phyloP scores from a whole-genome alignment of 2,329 filamentous ascomycete species.

The Phialophora verrucosa region DNA sequence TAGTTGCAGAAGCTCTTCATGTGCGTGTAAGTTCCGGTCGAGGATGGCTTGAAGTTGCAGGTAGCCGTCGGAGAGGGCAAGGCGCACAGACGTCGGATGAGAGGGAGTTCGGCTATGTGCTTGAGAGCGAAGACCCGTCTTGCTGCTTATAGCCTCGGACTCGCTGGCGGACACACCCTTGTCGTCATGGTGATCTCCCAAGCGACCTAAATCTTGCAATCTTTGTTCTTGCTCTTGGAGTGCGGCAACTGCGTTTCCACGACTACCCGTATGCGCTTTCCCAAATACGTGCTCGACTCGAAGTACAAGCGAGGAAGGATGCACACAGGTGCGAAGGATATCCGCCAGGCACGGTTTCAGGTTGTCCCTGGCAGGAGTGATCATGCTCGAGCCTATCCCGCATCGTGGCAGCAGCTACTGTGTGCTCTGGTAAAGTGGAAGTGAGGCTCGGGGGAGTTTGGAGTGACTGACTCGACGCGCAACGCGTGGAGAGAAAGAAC shows the following conservation, averaged over 20 bases:
- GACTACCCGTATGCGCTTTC: conserved; percentile 25
- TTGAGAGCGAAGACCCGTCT: background rate
- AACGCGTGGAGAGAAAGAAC: conserved; percentile 5
- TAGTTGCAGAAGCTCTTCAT: conserved; percentile 16
- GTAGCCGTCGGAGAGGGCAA: conserved; percentile 41
- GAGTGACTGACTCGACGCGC: conserved; percentile 2
- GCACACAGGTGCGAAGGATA: conserved; percentile 42
- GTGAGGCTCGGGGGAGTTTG: background rate
- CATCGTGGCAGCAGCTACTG: conserved; percentile 7
- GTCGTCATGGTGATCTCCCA: conserved; percentile 4
- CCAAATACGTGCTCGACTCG: conserved; percentile 40
- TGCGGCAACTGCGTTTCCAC: conserved; percentile 14
- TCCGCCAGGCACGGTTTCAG: conserved; percentile 42
- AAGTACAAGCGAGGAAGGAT: conserved; percentile 39
- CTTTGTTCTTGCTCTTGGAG: conserved; percentile 11
- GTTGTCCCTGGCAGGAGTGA: conserved; percentile 20
- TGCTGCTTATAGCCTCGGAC: background rate
- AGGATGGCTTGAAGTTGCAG: conserved; percentile 42
- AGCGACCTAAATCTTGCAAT: background rate
- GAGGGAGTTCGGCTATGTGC: background rate
- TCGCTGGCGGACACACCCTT: conserved; percentile 1
- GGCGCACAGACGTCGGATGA: conserved; percentile 6
- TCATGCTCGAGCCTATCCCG: conserved; percentile 23
- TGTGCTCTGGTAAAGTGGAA: background rate
- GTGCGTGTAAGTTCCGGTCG: conserved; percentile 29